Evolutionary conservation across 2,329 filamentous ascomycete species (phyloP), one percentile per base, ranked within the genome.

Genomic region (Apiospora rasikravindrae): DNA sequence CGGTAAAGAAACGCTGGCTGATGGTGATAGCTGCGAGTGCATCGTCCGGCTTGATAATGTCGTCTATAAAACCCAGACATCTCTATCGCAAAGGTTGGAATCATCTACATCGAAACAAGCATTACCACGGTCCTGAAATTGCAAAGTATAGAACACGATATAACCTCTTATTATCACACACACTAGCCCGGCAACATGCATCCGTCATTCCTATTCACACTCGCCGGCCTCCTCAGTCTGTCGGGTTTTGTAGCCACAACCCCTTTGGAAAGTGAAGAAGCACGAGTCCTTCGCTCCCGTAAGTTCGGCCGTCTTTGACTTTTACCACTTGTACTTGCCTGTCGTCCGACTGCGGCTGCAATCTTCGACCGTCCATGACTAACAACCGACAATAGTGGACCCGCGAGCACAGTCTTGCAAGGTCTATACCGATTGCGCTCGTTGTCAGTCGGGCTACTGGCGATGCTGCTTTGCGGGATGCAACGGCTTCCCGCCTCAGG

Each of bases 1-100:
- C 5, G 26, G 53, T 33, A 33, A 33, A 57, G 4, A 26, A 26
- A 26, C 26, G 26, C 53, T 57, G 53, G 8, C 26, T 33, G 26
- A 57, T 22, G 26, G 33, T 22, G 8, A 22, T 3, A 19, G 5
- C 2, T 8, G 19, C 1, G 22, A 47, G 19, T 4, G 4, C 2
- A 16, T 29, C 11, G 1, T 13, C 11, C 2, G 13, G 13, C 5
- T 29, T 11, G 26, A 1, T 1, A 2, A 11, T 0, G 1, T 2
- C 5, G 26, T 33, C 2, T 57, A 57, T 57, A 57, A 57, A 57
- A 33, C 14, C 2, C 13, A 19, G 0, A 29, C 26, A 19, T 29
- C 26, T 8, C 26, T 11, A 8, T 29, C 45, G 2, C 14, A 2
- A 2, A 19, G 4, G 26, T 19, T 37, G 16, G 2, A 11, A 61